Conservation (phyloP, 2,329 filamentous ascomycete genomes). For the Ilyonectria mors-panacis region DNA sequence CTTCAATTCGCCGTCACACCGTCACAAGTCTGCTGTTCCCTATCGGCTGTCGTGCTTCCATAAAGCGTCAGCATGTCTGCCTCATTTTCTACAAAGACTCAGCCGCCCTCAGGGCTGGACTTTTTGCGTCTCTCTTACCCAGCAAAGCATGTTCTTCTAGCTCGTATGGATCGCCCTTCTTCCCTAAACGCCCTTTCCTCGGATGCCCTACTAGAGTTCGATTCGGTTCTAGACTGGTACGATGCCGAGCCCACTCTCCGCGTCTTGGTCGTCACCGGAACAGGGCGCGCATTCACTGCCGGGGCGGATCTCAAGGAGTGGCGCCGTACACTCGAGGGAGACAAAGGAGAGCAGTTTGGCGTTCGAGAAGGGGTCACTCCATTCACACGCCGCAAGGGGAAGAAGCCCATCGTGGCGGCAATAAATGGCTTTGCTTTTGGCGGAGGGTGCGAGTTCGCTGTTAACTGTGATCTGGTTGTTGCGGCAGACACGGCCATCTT, state of each 20-base stretch:
- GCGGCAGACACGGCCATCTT: slow-evolving; percentile 64
- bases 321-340: slow-evolving; percentile 7
- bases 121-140: slow-evolving; percentile 58
- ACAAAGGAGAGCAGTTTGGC: slow-evolving; percentile 50
- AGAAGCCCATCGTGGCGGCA: slow-evolving; percentile 71
- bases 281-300: slow-evolving; percentile 65
- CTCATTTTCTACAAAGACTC: neutral
- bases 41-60: no score
- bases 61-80: neutral
- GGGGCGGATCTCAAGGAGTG: slow-evolving; percentile 68
- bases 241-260: slow-evolving; percentile 62
- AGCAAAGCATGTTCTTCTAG: slow-evolving; percentile 62
- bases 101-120: neutral
- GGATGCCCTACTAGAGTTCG: slow-evolving; percentile 61
- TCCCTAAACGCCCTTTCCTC: slow-evolving; percentile 62
- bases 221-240: slow-evolving; percentile 64
- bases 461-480: slow-evolving; percentile 67
- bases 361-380: slow-evolving; percentile 20
- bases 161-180: slow-evolving; percentile 64
- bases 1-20: no score
- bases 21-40: no score
- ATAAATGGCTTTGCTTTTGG: slow-evolving; percentile 69
- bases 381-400: slow-evolving; percentile 64
- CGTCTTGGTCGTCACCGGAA: slow-evolving; percentile 63
- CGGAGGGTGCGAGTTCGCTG: slow-evolving; percentile 68